These are phyloP conservation scores for Starmerella stellata DNA, from an alignment of 805 yeast species.

Conservation along the genomic window DNA sequence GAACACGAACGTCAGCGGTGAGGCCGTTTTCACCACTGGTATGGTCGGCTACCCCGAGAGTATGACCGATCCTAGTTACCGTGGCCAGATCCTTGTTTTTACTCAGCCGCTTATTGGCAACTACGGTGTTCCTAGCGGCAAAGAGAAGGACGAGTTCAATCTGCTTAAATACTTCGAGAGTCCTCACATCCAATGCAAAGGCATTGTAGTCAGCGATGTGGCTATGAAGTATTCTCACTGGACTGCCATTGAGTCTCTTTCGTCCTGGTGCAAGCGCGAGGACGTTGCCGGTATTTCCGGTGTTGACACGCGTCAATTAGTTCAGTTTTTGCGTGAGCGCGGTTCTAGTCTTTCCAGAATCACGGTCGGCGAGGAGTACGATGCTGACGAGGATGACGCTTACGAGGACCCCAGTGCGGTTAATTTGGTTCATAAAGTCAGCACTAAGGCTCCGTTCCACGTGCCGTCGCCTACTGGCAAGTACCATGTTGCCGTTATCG, in stretches of 20 bases:
- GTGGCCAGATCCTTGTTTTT: constrained; percentile 89
- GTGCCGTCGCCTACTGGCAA: constrained; percentile 34
- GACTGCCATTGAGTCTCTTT: constrained; percentile 94
- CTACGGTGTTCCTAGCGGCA: constrained; percentile 88
- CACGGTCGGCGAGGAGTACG: constrained; percentile 77
- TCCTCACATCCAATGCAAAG: constrained; percentile 81
- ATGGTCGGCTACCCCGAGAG: constrained; percentile 97
- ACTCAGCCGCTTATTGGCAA: constrained; percentile 96
- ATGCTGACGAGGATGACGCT: constrained; percentile 80
- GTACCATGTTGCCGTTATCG: constrained; percentile 79
- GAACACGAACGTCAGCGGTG: constrained; percentile 79
- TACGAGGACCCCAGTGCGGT: constrained; percentile 78
- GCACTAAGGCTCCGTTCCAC: constrained; percentile 90
- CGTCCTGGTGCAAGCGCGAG: constrained; percentile 90
- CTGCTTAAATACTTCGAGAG: constrained; percentile 81
- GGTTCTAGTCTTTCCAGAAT: constrained; percentile 89
- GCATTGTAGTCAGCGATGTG: constrained; percentile 88
- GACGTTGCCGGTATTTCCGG: constrained; percentile 95
- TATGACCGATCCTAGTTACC: constrained; percentile 96
- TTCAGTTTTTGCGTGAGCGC: constrained; percentile 79
- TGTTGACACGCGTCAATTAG: constrained; percentile 91
- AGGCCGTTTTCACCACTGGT: constrained; percentile 94
- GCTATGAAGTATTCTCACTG: constrained; percentile 96
- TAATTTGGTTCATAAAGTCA: constrained; percentile 79
- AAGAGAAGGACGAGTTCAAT: constrained; percentile 64